A percentile compares a stretch with the other conserved stretches of the same genome.
Conservation (phyloP, 805 yeast species). For the Kodamaea kaohsiungensis region DNA sequence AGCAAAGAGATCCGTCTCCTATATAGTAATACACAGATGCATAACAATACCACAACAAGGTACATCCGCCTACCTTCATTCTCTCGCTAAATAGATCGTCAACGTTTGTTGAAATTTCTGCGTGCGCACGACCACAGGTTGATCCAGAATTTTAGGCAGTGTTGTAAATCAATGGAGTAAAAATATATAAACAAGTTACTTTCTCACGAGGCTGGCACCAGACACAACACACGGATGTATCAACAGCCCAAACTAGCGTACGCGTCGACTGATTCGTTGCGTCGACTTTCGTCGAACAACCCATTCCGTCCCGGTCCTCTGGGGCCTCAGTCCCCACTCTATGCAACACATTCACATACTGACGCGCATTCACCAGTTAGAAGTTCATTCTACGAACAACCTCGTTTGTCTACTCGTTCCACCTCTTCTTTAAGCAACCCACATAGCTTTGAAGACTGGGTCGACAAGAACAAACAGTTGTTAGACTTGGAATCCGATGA, state of each 20-base stretch:
- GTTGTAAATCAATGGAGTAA: background rate
- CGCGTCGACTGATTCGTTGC: slow-evolving; percentile 35
- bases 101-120: background rate
- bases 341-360: background rate
- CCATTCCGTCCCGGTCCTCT: slow-evolving; percentile 57
- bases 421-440: slow-evolving; percentile 6
- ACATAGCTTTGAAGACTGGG: slow-evolving; percentile 56
- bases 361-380: slow-evolving; percentile 1
- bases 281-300: slow-evolving; percentile 62
- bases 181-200: background rate
- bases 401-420: slow-evolving; percentile 3
- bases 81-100: background rate
- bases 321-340: slow-evolving; percentile 5
- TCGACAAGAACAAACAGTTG: slow-evolving; percentile 45
- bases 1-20: no score
- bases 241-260: slow-evolving; percentile 38
- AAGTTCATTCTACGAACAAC: slow-evolving; percentile 6
- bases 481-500: slow-evolving; percentile 44
- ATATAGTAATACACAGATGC: background rate
- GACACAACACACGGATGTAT: slow-evolving; percentile 29
- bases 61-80: no score
- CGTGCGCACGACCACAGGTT: background rate
- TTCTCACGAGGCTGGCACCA: background rate
- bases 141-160: background rate
- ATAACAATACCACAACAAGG: no score